Conservation (phyloP, 78 protist species). For the Speleostelium caveatum region DNA sequence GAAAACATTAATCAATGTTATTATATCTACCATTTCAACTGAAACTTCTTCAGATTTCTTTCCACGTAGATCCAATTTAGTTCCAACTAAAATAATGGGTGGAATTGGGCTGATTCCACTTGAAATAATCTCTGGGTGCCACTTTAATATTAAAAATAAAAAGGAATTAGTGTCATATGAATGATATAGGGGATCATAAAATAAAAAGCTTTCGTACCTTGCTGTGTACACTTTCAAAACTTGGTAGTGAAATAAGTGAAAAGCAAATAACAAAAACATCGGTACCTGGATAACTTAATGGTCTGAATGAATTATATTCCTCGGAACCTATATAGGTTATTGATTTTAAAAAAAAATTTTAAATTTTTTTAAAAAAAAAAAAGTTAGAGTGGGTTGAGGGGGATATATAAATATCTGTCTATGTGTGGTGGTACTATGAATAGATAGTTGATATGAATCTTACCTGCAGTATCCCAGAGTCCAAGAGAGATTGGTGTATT, state of each 20-base stretch:
- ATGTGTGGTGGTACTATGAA: no score
- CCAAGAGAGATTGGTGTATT: conserved; percentile 77
- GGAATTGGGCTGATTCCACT: conserved; percentile 40
- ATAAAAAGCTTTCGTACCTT: conserved; percentile 38
- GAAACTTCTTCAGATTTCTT: conserved; percentile 69
- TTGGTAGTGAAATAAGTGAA: conserved; percentile 42
- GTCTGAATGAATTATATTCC: conserved; percentile 79
- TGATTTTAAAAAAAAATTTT: no score
- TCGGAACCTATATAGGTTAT: no score
- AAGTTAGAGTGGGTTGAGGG: no score
- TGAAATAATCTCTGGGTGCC: conserved; percentile 65
- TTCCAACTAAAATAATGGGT: conserved; percentile 95
- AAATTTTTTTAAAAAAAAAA: no score
- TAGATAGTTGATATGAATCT: no score
- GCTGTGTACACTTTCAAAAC: conserved; percentile 67
- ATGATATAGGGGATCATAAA: not conserved
- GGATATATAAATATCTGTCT: no score
- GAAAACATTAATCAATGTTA: no score
- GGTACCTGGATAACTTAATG: conserved; percentile 84
- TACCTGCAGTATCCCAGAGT: conserved; percentile 87
- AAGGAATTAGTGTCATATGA: not conserved
- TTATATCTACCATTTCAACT: conserved; percentile 81
- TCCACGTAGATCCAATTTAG: conserved; percentile 87
- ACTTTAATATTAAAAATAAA: not conserved
- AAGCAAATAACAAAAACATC: conserved; percentile 83